These are phyloP conservation scores for Candida lessepsii DNA, from an alignment of 805 yeast species.

Conservation along the genomic window DNA sequence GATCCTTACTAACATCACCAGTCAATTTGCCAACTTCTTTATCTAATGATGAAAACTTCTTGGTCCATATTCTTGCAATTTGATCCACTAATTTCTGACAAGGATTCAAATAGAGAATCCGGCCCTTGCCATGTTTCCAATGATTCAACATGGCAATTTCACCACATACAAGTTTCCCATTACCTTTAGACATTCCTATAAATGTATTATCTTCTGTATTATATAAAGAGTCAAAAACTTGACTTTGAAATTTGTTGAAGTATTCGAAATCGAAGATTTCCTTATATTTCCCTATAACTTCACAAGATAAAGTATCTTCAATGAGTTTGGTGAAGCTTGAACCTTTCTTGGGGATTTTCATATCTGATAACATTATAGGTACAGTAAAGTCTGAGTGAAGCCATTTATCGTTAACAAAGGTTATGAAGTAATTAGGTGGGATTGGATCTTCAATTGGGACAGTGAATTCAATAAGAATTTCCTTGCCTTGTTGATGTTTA, in stretches of 20 bases:
- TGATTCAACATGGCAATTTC: slow-evolving; percentile 71
- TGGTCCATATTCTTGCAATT: slow-evolving; percentile 51
- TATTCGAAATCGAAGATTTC: slow-evolving; percentile 44
- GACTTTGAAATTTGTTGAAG: slow-evolving; percentile 77
- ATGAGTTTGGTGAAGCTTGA: slow-evolving; percentile 62
- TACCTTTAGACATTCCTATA: slow-evolving; percentile 71
- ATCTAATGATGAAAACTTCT: slow-evolving; percentile 39
- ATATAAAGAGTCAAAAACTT: slow-evolving; percentile 60
- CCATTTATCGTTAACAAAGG: slow-evolving; percentile 82
- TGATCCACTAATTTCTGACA: slow-evolving; percentile 53
- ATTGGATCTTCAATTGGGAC: slow-evolving; percentile 57
- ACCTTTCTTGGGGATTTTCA: slow-evolving; percentile 61
- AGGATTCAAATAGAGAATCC: slow-evolving; percentile 73
- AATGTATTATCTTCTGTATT: slow-evolving; percentile 58
- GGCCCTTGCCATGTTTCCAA: slow-evolving; percentile 69
- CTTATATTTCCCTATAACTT: slow-evolving; percentile 47
- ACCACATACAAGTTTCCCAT: slow-evolving; percentile 70
- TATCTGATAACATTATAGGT: slow-evolving; percentile 54
- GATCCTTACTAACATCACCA: slow-evolving; percentile 52
- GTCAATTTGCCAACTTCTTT: slow-evolving; percentile 56
- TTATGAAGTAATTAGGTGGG: slow-evolving; percentile 71
- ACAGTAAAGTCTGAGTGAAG: slow-evolving; percentile 64
- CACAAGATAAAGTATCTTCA: slow-evolving; percentile 45
- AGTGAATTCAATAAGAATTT: slow-evolving; percentile 61
- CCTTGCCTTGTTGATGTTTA: slow-evolving; percentile 48